Evolutionary conservation across 768 basidiomycete species (phyloP), one percentile per base, ranked within the genome.

Genomic region (Gelatoporia subvermispora): DNA sequence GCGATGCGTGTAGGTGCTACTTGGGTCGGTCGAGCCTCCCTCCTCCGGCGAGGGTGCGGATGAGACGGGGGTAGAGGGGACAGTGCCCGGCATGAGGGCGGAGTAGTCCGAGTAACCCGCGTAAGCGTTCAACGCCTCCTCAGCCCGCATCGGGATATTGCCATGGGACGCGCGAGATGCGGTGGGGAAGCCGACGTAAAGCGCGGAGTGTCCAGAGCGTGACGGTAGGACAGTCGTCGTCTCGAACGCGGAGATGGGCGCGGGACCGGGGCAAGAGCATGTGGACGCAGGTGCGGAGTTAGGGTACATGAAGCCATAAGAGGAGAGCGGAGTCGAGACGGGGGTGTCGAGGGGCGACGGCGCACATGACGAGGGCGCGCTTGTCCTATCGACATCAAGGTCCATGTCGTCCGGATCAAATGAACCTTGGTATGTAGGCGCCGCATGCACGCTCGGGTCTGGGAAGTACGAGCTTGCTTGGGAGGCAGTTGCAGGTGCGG

Each of bases 361-460:
- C 8, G 67, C 61, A 17, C 65, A 59, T 20, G 66, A 67, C 8
- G 68, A 65, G 40, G 67, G 61, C 25, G 62, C 56, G 54, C 62
- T 65, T 38, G 60, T n/a, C 51, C 63, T 52, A 55, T 87, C 86
- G 21, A 72, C 62, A 44, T 88, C 86, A 18, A 88, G 74, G 56
- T 89, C 87, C 86, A 90, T 89, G 57, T 90, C 88, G 62, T 88
- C 86, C 0, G 84, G 72, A 60, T 88, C 87, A 55, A 85, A 85
- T 0, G 76, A 68, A 3, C 73, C 68, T 20, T 71, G 61, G 11
- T 63, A 54, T 34, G 39, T 53, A 35, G 31, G 55, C 58, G 48
- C 41, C 18, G 20, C 28, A 8, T 47, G 61, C 20, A 35, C 38
- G 36, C 41, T 34, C 43, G 22, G 31, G 45, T 49, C 52, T 43